Base-by-base conservation (phyloP, 768 basidiomycete genomes). In the Chalciporus piperatus region DNA sequence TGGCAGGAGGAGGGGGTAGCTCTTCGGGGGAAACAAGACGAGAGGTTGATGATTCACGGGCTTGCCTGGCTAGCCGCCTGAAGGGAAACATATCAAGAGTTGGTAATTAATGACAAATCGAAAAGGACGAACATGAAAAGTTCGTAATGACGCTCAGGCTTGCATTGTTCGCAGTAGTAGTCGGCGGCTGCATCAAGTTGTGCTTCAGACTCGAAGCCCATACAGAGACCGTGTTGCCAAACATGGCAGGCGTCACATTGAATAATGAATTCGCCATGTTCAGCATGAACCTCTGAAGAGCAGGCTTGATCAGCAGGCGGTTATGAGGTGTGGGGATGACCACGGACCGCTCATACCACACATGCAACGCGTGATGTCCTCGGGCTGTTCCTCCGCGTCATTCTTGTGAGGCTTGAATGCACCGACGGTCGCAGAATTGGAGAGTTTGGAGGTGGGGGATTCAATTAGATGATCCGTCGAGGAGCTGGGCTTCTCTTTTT, bases 151-250 rank as follows among this genome's bases (percentile, higher is more conserved):
- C 89, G 72, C 48, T 92, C 89, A 10, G 97, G 95, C 59, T 83
- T 82, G 71, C 97, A 99, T 57, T 82, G 74, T 71, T 99, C 97
- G 72, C 97, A 99, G 61, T 86, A 94, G 70, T 98, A 98, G 68
- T 92, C 87, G 57, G 81, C 82, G 63, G 81, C 83, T n/a, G 80
- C 81, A 60, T 82, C 84, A 37, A 88, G 78, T 60, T 82, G 78
- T 61, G 83, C 83, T 63, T 88, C 85, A 30, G 82, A 81, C 58
- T 89, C 84, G 68, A 89, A 90, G 38, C 94, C 96, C 84, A 99
- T 92, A 73, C 97, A 99, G 10, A 85, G 78, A 3, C 94, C 94
- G 67, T 99, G 96, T 72, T 99, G 96, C 96, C 96, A 99, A 49
- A 91, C 92, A 63, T 94, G 90, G 76, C 96, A 99, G 40, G 78